Evolutionary conservation across 306 rosid species (phyloP).

Genomic region (Trifolium pratense): DNA sequence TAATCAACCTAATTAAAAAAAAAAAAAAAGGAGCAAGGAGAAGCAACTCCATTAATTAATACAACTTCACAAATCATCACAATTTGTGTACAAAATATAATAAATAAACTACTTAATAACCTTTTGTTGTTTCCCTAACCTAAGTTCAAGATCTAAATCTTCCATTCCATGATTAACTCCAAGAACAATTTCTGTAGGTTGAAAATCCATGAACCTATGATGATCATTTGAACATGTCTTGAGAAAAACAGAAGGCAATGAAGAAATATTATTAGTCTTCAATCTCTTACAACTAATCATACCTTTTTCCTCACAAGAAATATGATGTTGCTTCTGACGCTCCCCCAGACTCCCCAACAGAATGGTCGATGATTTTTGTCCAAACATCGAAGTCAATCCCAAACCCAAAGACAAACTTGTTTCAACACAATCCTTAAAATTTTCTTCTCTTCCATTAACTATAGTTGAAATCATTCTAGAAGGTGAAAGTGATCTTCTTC

Average conservation of each 20-base stretch:
- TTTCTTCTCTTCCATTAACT: conserved; percentile 21
- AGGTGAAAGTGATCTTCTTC: conserved; percentile 5
- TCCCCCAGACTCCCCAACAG: not conserved
- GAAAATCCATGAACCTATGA: conserved; percentile 31
- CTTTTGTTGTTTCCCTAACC: conserved; percentile 72
- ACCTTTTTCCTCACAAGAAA: conserved; percentile 40
- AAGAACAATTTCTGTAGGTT: conserved; percentile 41
- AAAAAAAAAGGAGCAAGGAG: not conserved
- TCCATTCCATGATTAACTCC: conserved; percentile 44
- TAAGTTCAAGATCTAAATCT: conserved; percentile 90
- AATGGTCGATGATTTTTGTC: conserved; percentile 41
- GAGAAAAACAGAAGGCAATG: conserved; percentile 41
- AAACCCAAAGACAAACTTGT: conserved; percentile 65
- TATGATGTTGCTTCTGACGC: not conserved
- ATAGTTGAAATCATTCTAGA: not conserved
- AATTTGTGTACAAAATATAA: not conserved
- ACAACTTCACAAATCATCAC: not conserved
- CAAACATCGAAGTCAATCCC: conserved; percentile 53
- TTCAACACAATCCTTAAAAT: conserved; percentile 50
- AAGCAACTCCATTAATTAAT: not conserved
- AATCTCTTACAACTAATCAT: conserved; percentile 49
- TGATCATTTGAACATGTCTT: conserved; percentile 50
- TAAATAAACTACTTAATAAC: conserved; percentile 32
- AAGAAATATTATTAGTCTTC: conserved; percentile 43
- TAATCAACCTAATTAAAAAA: conserved; percentile 11